Conservation (phyloP, 192 early-diverging fungal genomes). For the Coemansia sp. region DNA sequence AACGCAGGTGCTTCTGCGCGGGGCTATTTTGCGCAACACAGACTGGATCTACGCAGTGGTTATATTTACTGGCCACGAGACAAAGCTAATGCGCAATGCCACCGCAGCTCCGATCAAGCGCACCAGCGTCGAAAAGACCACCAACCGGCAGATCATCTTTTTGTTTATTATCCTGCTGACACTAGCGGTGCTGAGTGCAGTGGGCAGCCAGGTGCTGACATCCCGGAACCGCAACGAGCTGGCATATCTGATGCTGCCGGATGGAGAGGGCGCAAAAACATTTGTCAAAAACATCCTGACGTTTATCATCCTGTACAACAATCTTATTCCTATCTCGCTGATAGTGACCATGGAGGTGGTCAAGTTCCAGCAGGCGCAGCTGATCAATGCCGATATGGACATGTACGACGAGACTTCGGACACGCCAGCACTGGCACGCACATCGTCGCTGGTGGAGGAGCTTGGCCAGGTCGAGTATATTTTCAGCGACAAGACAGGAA, state of each 20-base stretch:
- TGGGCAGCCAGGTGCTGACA: slow-evolving; percentile 72
- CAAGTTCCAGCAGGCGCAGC: slow-evolving; percentile 83
- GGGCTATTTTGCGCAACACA: slow-evolving; percentile 92
- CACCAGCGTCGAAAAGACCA: slow-evolving; percentile 84
- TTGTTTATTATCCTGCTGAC: slow-evolving; percentile 82
- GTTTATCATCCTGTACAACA: slow-evolving; percentile 98
- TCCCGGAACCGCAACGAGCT: slow-evolving; percentile 47
- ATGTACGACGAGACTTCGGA: slow-evolving; percentile 94
- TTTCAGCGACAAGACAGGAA: slow-evolving; percentile 94
- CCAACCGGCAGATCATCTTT: slow-evolving; percentile 92
- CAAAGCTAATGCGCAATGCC: slow-evolving; percentile 96
- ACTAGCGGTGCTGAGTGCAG: slow-evolving; percentile 82
- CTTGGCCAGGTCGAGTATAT: slow-evolving; percentile 97
- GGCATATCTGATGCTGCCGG: slow-evolving; percentile 46
- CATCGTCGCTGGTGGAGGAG: slow-evolving; percentile 93
- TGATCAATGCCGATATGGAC: slow-evolving; percentile 92
- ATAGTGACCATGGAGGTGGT: slow-evolving; percentile 99
- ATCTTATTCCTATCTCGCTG: slow-evolving; percentile 96
- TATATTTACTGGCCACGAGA: slow-evolving; percentile 96
- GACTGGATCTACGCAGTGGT: slow-evolving; percentile 91
- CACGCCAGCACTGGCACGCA: slow-evolving; percentile 89
- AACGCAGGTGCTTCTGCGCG: slow-evolving; percentile 88
- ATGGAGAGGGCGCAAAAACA: slow-evolving; percentile 53
- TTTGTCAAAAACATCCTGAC: slow-evolving; percentile 91
- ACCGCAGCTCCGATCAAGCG: slow-evolving; percentile 89